Base-by-base conservation (phyloP, 441 rosid species). In the Macaranga tanarius region DNA sequence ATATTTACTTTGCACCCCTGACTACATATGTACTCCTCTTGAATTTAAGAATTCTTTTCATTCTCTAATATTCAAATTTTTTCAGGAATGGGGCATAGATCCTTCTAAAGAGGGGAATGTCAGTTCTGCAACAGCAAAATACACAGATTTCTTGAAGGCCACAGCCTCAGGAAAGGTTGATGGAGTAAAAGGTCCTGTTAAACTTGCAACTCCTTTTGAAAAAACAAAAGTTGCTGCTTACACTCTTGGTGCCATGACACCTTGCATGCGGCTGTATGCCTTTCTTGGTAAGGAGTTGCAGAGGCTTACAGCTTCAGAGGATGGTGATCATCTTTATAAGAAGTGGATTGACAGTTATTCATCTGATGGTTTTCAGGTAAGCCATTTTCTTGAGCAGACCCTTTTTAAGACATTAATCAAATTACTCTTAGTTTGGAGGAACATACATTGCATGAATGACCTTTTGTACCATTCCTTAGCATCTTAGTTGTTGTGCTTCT, bases 81-180 rank as follows among this genome's bases (percentile, higher is more conserved):
- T 87, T 81, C 88, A 95, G 99, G 99, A 90, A 73, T 91, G 92
- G 97, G 91, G 90, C 68, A 79, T 79, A 62, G 92, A 89, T 73
- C 81, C 81, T 57, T 81, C 79, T 74, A 80, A 85, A 67, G 93
- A 86, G 74, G 75, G 76, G 62, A 69, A 75, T 78, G 76, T 76
- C 74, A 85, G 84, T 78, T 76, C 90, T 62, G 97, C 97, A 67
- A 93, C 97, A 51, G 75, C 78, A 64, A 92, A 76, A 85, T 92
- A 92, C 80, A 92, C 91, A 17, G 92, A 92, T 70, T 95, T 95
- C 83, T 85, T 95, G 84, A 70, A 92, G 75, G 94, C 97, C 64
- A 95, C 99, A 70, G 93, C 97, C 62, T 90, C 97, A 16, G 99
- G 99, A 76, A 92, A 90, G 82, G 87, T 92, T 67, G 99, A 87